A percentile compares a stretch with the other conserved stretches of the same genome.
Evolutionary conservation across 2,329 filamentous ascomycete species (phyloP).

Genomic region (Fusarium cicatricum): DNA sequence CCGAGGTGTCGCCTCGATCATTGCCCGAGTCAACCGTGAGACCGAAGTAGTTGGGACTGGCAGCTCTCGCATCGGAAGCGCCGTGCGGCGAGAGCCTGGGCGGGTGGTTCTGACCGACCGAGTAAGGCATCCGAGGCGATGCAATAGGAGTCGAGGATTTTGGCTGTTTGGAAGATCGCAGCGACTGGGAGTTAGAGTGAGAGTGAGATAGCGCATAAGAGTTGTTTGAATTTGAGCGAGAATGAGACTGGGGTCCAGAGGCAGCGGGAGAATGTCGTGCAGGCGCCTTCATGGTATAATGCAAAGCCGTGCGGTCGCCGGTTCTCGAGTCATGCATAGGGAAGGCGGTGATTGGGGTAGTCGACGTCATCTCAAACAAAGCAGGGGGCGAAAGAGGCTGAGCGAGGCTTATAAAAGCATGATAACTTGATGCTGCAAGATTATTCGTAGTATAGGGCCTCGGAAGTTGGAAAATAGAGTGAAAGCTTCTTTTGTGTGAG

Average conservation of each 20-base stretch:
- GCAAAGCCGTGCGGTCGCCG: constrained; percentile 48
- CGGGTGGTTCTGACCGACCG: constrained; percentile 63
- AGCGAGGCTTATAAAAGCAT: constrained; percentile 37
- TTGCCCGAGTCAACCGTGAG: constrained; percentile 69
- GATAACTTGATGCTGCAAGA: constrained; percentile 12
- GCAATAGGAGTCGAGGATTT: constrained; percentile 61
- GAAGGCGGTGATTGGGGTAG: constrained; percentile 35
- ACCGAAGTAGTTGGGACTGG: constrained; percentile 89
- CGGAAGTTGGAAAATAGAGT: too few species aligned
- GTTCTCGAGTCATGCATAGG: constrained; percentile 47
- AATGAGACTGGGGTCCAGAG: constrained; percentile 43
- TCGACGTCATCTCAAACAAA: constrained; percentile 40
- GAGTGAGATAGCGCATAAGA: constrained; percentile 52
- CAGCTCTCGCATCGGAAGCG: constrained; percentile 52
- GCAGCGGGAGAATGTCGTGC: constrained; percentile 49
- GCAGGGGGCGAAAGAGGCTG: constrained; percentile 21
- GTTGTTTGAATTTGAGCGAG: constrained; percentile 47
- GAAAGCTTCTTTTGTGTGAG: too few species aligned
- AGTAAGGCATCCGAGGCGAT: constrained; percentile 61
- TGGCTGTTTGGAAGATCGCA: constrained; percentile 49
- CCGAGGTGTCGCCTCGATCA: constrained; percentile 72
- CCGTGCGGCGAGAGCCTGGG: constrained; percentile 58
- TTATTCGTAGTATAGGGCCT: too few species aligned
- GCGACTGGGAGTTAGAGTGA: constrained; percentile 52
- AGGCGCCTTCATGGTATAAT: constrained; percentile 58